Evolutionary conservation across 164 flowering plant species (phyloP), one percentile per base, ranked within the genome.

Genomic region (Magnolia officinalis): DNA sequence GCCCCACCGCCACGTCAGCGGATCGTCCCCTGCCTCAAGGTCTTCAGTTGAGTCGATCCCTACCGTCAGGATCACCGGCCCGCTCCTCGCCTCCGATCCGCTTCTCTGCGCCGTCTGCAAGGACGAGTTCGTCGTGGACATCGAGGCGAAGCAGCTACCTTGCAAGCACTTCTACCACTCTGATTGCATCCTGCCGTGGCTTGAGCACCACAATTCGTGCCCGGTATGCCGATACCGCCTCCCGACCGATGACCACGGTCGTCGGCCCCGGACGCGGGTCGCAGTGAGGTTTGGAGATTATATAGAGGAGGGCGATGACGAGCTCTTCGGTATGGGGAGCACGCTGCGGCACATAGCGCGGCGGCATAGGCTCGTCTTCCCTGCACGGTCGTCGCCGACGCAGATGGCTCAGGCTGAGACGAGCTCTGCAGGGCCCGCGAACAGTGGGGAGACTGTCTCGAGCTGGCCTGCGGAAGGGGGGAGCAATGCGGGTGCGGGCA

Each of bases 141-240:
- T 67, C 11, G 88, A 86, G 45, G 92, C 86, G 63, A 89, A 88
- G 74, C 84, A 82, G 81, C 82, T 91, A 52, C 96, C 96, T 50
- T 91, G 96, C 73, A 82, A 75, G 6, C 96, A 91, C 72, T 72
- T 86, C 11, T 91, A 89, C 78, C 96, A 91, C 74, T 20, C 80
- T 3, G 89, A 88, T 50, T 91, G 96, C 74, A 91, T 91, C 45
- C 73, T 88, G 0, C 96, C 93, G 0, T 91, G 96, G 93, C 89
- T 90, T 16, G 72, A 85, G 37, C 80, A 75, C 72, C 92, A 86
- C 73, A 86, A 85, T 74, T 88, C 91, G 0, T 91, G 92, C 65
- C 93, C 93, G 1, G 83, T 89, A 4, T 92, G 92, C 77, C 82
- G 90, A 51, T 90, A 79, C 78, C 52, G 69, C 70, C 75, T 87